Evolutionary conservation across 805 yeast species (phyloP), one percentile per base, ranked within the genome.

Genomic region (Allodekkera sacchari): DNA sequence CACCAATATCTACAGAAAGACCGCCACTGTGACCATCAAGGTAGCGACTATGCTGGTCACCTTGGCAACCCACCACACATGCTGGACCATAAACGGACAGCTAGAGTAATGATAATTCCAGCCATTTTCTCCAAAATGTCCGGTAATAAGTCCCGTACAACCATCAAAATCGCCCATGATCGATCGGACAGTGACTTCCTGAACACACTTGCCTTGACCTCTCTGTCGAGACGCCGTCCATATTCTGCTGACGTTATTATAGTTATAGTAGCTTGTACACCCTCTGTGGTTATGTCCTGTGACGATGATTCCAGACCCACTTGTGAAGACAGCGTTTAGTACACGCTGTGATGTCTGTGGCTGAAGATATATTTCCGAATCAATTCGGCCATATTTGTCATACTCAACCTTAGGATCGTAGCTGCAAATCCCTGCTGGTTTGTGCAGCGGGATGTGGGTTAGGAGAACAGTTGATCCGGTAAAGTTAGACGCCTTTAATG

Each of bases 161-260:
- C 98, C 98, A 38, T 78, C 82, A 47, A 65, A 92, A 50, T 92
- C 96, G n/a, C 98, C 98, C 97, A 92, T 92, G 77, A 89, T 82
- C 13, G 96, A 75, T 35, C 88, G 64, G 16, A 92, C 96, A 0
- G 94, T 89, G 35, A 83, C 62, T 55, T 89, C 97, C 34, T 76
- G 64, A 10, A 85, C 59, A n/a, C 66, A 61, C n/a, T 49, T 46
- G 13, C 47, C 54, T 9, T 57, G 42, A 7, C 45, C 43, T 5
- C 48, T 44, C 5, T 49, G 46, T 39, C 70, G 74, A 0, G 71
- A 53, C 0, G 85, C 81, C 4, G 53, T 63, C 94, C 94, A 82
- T 13, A 61, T 55, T 4, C 64, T 66, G 13, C 48, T 47, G 1
- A 51, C 50, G 6, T 41, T 38, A 28, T 66, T 51, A 35, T 48